Base-by-base conservation (phyloP, 257 asterid genomes). In the Haberlea rhodopensis region DNA sequence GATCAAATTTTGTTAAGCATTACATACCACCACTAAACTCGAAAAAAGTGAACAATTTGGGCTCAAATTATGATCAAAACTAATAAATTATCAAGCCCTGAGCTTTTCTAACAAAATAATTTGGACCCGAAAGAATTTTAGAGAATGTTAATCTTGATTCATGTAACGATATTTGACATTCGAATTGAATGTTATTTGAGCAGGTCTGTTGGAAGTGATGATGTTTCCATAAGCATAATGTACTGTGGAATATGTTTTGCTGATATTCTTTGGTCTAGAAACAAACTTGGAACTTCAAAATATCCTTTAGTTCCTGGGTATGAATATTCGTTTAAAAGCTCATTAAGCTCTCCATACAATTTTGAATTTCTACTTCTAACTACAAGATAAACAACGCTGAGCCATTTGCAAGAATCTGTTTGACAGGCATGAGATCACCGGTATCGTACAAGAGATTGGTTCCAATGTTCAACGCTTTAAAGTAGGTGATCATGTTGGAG, bases 291-390 rank as follows among this genome's bases (percentile, higher is more conserved):
- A 28, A 74, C 76, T 73, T 73, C 99, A 0, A 89, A 85, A 27
- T 92, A 89, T 67, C 99, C 98, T 34, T 58, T 89, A 64, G 98
- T 92, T 46, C 97, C 98, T n/a, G 98, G 98, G 98, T 91, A 82
- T 16, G 71, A 29, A 2, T 19, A 3, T 49, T 34, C 19, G 10
- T 43, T 37, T 43, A 13, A 43, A 4, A 15, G 49, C 19, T 15
- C 3, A 15, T 43, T 19, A 43, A 43, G 15, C 15, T 40, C 4
- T 18, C 18, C 49, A 40, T 15, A 15, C 49, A n/a, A n/a, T n/a
- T n/a, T n/a, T n/a, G n/a, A n/a, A n/a, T n/a, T n/a, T 37, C 46
- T 43, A 11, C 6, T 43, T 43, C 49, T 15, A 43, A 13, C 49
- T 15, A 13, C 19, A 10, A n/a, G 13, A 13, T 37, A 11, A 37